These are phyloP conservation scores for Populus davidiana DNA, from an alignment of 345 rosid genomes.

Conservation along the genomic window DNA sequence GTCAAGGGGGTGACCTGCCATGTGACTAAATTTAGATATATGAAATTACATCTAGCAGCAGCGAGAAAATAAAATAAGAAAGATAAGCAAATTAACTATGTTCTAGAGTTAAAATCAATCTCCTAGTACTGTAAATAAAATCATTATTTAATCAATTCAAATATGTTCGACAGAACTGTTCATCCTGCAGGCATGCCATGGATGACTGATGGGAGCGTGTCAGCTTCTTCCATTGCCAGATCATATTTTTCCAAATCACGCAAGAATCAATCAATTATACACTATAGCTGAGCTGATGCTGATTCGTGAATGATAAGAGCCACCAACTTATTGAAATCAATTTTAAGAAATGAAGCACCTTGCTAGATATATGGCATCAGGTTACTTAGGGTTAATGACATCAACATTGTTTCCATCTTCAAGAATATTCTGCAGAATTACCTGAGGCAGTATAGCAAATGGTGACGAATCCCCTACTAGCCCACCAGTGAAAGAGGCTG, in stretches of 20 bases:
- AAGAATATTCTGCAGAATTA: constrained; percentile 9
- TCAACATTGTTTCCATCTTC: neutral
- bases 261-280: neutral
- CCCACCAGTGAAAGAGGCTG: constrained; percentile 88
- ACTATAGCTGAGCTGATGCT: neutral
- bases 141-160: neutral
- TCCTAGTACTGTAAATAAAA: neutral
- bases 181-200: neutral
- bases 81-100: neutral
- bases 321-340: neutral
- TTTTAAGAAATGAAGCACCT: neutral
- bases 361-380: neutral
- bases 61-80: neutral
- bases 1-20: constrained; percentile 66
- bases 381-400: neutral
- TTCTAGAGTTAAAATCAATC: neutral
- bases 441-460: constrained; percentile 78
- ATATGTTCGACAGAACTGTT: neutral
- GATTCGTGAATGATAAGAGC: neutral
- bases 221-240: neutral
- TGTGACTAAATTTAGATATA: constrained; percentile 7
- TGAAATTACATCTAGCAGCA: neutral
- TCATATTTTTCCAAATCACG: neutral
- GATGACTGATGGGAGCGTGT: neutral
- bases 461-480: constrained; percentile 78